Evolutionary conservation across 164 flowering plant genomes (phyloP).

Genomic region (Taxillus chinensis): DNA sequence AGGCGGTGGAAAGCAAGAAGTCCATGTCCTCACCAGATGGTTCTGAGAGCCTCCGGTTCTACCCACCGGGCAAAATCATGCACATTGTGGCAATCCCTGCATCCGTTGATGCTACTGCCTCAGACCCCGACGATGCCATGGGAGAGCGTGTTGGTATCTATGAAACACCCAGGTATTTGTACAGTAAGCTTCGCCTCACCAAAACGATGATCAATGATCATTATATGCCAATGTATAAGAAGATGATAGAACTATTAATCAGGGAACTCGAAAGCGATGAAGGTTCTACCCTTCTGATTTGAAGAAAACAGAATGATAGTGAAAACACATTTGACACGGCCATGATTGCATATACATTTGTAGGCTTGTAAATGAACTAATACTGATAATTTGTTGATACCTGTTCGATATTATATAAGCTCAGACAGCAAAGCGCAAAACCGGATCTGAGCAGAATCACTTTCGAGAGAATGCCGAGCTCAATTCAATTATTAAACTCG

Average conservation of each 20-base stretch:
- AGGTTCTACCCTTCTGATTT: too few species aligned
- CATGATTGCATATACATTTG: background rate
- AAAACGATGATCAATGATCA: conserved; percentile 92
- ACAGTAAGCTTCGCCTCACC: conserved; percentile 80
- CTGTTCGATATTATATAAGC: too few species aligned
- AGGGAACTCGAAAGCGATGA: conserved; percentile 51
- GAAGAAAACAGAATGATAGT: background rate
- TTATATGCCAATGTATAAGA: conserved; percentile 93
- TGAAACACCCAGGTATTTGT: conserved; percentile 72
- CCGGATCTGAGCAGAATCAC: too few species aligned
- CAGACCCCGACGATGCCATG: conserved; percentile 16
- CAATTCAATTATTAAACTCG: too few species aligned
- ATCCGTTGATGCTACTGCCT: conserved; percentile 8
- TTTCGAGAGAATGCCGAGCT: too few species aligned
- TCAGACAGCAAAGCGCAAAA: too few species aligned
- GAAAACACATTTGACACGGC: background rate
- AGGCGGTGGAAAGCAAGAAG: conserved; percentile 28
- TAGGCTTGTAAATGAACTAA: too few species aligned
- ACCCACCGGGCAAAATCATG: conserved; percentile 89
- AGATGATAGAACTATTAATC: conserved; percentile 70
- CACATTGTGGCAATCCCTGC: conserved; percentile 51
- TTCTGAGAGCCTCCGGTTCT: conserved; percentile 51
- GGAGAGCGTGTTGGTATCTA: conserved; percentile 54
- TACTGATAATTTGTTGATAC: too few species aligned
- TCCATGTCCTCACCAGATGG: conserved; percentile 28